A percentile compares a stretch with the other conserved stretches of the same genome.
Evolutionary conservation across 805 yeast genomes (phyloP).

Genomic region (Myxozyma geophila): DNA sequence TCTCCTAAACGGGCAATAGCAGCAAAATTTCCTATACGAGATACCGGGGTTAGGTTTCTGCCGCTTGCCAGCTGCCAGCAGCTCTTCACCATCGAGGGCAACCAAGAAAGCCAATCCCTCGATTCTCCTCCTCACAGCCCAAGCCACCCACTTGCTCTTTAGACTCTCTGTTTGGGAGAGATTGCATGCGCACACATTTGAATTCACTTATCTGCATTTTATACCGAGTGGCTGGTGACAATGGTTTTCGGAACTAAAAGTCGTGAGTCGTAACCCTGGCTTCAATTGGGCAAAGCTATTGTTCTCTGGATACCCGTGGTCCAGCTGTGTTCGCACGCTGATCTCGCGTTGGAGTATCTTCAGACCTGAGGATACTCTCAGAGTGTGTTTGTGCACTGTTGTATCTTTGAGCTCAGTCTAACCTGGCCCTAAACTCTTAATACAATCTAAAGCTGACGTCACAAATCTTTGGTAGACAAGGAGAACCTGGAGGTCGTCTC

Average conservation of each 20-base stretch:
- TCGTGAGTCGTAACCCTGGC: conserved; percentile 3
- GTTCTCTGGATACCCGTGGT: not conserved
- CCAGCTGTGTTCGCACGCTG: not conserved
- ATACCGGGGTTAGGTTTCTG: not conserved
- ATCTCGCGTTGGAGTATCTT: too few species aligned
- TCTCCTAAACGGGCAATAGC: not conserved
- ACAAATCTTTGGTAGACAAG: not conserved
- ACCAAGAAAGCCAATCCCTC: not conserved
- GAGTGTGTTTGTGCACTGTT: not conserved
- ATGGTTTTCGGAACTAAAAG: conserved; percentile 13
- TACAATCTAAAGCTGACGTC: not conserved
- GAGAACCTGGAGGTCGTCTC: conserved; percentile 18
- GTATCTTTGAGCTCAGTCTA: not conserved
- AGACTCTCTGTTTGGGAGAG: not conserved
- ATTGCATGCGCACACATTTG: too few species aligned
- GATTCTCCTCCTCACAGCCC: not conserved
- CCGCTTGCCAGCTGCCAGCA: not conserved
- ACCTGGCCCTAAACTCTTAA: not conserved
- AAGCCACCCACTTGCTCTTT: not conserved
- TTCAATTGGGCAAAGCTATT: not conserved
- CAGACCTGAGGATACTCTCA: not conserved
- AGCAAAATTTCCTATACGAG: not conserved
- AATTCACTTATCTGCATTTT: not conserved
- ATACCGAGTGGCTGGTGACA: not conserved
- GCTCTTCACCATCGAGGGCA: conserved; percentile 2